These are phyloP conservation scores for Vitis amurensis DNA, from an alignment of 164 flowering plant genomes.

Conservation along the genomic window DNA sequence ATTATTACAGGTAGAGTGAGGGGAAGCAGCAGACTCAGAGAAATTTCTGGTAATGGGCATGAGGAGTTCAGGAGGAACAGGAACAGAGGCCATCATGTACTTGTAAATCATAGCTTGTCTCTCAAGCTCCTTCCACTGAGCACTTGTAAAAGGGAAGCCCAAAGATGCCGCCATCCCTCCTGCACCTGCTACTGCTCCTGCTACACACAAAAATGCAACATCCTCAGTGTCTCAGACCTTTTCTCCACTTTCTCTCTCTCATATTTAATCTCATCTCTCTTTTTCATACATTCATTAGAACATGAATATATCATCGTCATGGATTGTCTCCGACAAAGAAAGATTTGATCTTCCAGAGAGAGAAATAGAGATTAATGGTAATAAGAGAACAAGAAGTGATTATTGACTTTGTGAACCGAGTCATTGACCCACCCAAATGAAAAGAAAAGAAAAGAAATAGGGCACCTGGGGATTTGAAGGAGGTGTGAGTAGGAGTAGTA, in stretches of 20 bases:
- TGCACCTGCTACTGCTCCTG: background rate
- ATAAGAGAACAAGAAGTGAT: no score
- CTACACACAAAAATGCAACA: slow-evolving; percentile 6
- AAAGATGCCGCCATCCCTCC: slow-evolving; percentile 24
- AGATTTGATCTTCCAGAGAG: background rate
- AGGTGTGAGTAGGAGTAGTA: slow-evolving; percentile 1
- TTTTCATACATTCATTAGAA: no score
- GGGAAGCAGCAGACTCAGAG: slow-evolving; percentile 5
- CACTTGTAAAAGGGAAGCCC: slow-evolving; percentile 42
- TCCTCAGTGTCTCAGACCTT: no score
- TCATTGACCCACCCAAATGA: no score
- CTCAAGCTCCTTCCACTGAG: slow-evolving; percentile 58
- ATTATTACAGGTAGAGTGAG: slow-evolving; percentile 14
- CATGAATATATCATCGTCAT: no score
- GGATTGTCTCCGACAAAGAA: no score
- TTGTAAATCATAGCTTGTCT: slow-evolving; percentile 58
- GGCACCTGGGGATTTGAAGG: slow-evolving; percentile 19
- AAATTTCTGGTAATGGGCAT: slow-evolving; percentile 15
- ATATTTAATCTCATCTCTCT: background rate
- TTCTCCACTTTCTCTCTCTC: background rate
- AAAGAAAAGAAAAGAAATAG: background rate
- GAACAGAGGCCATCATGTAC: slow-evolving; percentile 54
- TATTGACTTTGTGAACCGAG: background rate
- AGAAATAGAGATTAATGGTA: background rate
- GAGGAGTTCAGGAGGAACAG: slow-evolving; percentile 56